These are phyloP conservation scores for Stachybotrys chlorohalonatus DNA, from an alignment of 2,329 filamentous ascomycete species.

Conservation along the genomic window DNA sequence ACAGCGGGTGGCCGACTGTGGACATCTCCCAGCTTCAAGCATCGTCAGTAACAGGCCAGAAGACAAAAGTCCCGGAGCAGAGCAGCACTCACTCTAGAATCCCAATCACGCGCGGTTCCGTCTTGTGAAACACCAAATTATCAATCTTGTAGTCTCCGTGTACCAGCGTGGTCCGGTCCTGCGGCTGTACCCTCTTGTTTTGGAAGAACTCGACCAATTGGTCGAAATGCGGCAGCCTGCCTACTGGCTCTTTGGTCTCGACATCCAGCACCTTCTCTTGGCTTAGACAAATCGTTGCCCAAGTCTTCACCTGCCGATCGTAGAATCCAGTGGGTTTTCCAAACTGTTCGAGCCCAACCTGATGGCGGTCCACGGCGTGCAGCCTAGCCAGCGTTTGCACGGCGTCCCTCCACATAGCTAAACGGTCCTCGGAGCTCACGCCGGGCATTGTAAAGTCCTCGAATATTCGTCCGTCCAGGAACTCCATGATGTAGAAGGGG, in stretches of 20 bases:
- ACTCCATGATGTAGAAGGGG: conserved; percentile 96
- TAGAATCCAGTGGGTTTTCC: conserved; percentile 75
- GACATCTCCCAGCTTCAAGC: conserved; percentile 84
- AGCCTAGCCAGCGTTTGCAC: conserved; percentile 76
- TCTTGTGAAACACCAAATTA: conserved; percentile 83
- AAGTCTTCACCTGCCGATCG: conserved; percentile 74
- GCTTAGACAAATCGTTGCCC: conserved; percentile 65
- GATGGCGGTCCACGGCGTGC: conserved; percentile 61
- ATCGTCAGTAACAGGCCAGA: not conserved
- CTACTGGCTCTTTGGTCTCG: conserved; percentile 68
- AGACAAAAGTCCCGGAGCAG: not conserved
- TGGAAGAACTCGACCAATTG: conserved; percentile 74
- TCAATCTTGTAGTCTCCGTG: conserved; percentile 98
- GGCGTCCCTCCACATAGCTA: conserved; percentile 77
- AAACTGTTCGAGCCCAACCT: conserved; percentile 62
- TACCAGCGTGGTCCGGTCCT: conserved; percentile 69
- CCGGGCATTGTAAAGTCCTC: conserved; percentile 77
- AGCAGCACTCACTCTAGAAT: conserved; percentile 62
- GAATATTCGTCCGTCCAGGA: conserved; percentile 87
- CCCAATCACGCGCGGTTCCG: conserved; percentile 78
- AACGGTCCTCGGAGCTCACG: conserved; percentile 58
- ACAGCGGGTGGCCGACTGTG: conserved; percentile 91
- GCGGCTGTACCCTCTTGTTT: conserved; percentile 59
- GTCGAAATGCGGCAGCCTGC: conserved; percentile 73
- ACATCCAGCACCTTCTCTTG: conserved; percentile 70